Evolutionary conservation across 345 rosid species (phyloP).

Genomic region (Hibiscus syriacus): DNA sequence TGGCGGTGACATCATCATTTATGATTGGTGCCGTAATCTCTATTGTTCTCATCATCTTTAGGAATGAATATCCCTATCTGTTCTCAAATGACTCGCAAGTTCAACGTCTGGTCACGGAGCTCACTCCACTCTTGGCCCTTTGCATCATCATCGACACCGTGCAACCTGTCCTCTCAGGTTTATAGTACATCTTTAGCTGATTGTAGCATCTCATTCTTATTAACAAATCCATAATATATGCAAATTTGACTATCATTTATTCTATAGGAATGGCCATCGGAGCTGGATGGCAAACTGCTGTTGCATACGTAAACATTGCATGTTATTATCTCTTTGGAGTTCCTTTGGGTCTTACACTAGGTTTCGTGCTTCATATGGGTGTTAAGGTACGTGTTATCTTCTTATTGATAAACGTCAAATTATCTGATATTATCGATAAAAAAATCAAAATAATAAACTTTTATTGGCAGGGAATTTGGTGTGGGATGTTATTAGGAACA

Average conservation of each 20-base stretch:
- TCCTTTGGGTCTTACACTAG: conserved; percentile 63
- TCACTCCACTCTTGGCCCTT: conserved; percentile 64
- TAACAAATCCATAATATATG: background rate
- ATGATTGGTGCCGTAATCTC: conserved; percentile 42
- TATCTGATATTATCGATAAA: too few relatives aligned
- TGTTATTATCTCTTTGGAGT: conserved; percentile 57
- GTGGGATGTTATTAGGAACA: conserved; percentile 64
- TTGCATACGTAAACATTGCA: conserved; percentile 64
- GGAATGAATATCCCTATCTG: conserved; percentile 43
- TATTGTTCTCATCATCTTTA: conserved; percentile 1
- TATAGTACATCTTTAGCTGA: too few relatives aligned
- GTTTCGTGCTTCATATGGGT: conserved; percentile 43
- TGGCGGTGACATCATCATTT: conserved; percentile 48
- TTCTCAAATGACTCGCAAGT: conserved; percentile 54
- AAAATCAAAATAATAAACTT: too few relatives aligned
- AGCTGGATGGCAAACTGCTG: conserved; percentile 75
- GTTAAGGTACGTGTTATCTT: conserved; percentile 31
- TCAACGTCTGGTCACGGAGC: conserved; percentile 38
- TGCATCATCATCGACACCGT: conserved; percentile 61
- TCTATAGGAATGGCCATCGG: conserved; percentile 52
- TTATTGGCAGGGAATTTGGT: conserved; percentile 72
- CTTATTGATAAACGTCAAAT: background rate
- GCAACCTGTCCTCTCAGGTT: conserved; percentile 90
- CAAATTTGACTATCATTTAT: background rate
- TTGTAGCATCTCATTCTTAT: too few relatives aligned